A percentile compares a stretch with the other conserved stretches of the same genome.
These are phyloP conservation scores for Biscutella laevigata DNA, from an alignment of 441 rosid genomes.

Conservation along the genomic window DNA sequence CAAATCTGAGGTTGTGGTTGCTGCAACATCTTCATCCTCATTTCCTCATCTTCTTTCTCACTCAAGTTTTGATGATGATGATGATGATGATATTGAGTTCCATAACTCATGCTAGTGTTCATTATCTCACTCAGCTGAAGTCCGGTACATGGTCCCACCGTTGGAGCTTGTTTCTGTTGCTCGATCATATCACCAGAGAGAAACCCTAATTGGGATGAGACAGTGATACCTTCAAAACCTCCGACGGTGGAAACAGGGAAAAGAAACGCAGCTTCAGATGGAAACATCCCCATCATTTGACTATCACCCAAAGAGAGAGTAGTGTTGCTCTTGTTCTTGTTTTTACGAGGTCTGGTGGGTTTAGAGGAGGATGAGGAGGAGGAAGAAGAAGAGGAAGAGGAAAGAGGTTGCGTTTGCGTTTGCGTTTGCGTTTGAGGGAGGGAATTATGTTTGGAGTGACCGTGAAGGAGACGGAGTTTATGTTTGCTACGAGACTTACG, in stretches of 20 bases:
- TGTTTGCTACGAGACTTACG: slow-evolving; percentile 93
- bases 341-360: slow-evolving; percentile 40
- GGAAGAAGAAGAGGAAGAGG: slow-evolving; percentile 34
- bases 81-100: too few relatives aligned
- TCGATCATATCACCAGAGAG: slow-evolving; percentile 45
- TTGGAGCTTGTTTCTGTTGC: slow-evolving; percentile 24
- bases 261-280: slow-evolving; percentile 47
- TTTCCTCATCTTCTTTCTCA: slow-evolving; percentile 36
- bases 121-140: slow-evolving; percentile 61
- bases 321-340: slow-evolving; percentile 33
- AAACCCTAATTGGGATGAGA: slow-evolving; percentile 40
- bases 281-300: slow-evolving; percentile 44
- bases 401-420: slow-evolving; percentile 14
- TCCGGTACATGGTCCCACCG: slow-evolving; percentile 57
- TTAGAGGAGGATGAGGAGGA: slow-evolving; percentile 58
- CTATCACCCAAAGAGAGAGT: slow-evolving; percentile 28
- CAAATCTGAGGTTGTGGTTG: slow-evolving; percentile 27
- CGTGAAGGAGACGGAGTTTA: slow-evolving; percentile 69
- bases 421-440: slow-evolving; percentile 23
- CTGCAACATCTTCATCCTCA: slow-evolving; percentile 44
- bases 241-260: slow-evolving; percentile 35
- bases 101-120: slow-evolving; percentile 30
- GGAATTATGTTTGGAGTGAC: slow-evolving; percentile 33
- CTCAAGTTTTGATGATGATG: slow-evolving; percentile 18
- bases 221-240: slow-evolving; percentile 27